Evolutionary conservation across 1,284 basidiomycete species (phyloP).

Genomic region (Cutaneotrichosporon mucoides): DNA sequence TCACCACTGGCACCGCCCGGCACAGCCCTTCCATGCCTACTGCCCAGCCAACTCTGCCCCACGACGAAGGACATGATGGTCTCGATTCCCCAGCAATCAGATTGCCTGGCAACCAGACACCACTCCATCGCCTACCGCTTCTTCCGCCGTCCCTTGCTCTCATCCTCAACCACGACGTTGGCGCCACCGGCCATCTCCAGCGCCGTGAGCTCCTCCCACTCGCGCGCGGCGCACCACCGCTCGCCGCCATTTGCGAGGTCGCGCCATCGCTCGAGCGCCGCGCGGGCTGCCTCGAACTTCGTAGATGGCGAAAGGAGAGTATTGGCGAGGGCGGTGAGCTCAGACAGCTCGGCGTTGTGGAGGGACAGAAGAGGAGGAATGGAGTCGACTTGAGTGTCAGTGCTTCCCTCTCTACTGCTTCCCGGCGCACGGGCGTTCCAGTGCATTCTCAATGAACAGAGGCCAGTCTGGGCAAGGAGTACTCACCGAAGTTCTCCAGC

Average conservation of each 20-base stretch:
- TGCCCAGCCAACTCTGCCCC: too few species aligned
- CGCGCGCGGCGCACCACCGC: slow-evolving; percentile 29
- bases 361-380: slow-evolving; percentile 30
- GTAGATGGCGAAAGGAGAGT: slow-evolving; percentile 28
- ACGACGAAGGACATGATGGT: too few species aligned
- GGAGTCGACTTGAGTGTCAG: slow-evolving; percentile 30
- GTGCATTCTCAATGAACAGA: too few species aligned
- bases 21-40: too few species aligned
- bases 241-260: slow-evolving; percentile 36
- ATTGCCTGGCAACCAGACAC: background rate
- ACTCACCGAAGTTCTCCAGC: slow-evolving; percentile 39
- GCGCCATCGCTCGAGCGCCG: slow-evolving; percentile 39
- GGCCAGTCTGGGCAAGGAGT: background rate
- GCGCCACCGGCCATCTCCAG: slow-evolving; percentile 30
- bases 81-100: background rate
- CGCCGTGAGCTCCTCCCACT: slow-evolving; percentile 43
- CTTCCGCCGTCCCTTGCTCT: background rate
- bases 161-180: background rate
- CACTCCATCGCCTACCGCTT: background rate
- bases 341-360: slow-evolving; percentile 32
- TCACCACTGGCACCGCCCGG: too few species aligned
- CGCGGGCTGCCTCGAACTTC: slow-evolving; percentile 36
- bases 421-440: too few species aligned
- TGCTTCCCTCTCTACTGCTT: background rate
- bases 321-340: slow-evolving; percentile 20